phyloP scores from a whole-genome alignment of 257 asterid genomes.

The Penstemon barbatus region DNA sequence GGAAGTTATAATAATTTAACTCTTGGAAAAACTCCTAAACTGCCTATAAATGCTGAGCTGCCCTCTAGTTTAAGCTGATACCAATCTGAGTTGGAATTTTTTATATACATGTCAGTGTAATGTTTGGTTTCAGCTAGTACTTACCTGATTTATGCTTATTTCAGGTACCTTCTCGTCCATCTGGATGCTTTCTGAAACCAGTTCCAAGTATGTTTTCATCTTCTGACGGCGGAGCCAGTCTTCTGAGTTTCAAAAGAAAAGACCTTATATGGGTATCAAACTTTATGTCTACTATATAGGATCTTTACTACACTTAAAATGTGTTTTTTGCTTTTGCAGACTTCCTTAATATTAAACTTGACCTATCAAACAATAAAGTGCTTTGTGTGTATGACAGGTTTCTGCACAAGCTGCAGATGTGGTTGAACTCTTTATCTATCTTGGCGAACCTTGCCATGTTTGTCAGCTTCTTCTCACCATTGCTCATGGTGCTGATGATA shows the following conservation, averaged over 20 bases:
- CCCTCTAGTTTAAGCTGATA: conserved; percentile 24
- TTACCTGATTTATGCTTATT: conserved; percentile 34
- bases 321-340: conserved; percentile 18
- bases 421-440: conserved; percentile 90
- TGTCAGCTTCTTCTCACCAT: conserved; percentile 89
- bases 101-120: conserved; percentile 15
- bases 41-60: conserved; percentile 12
- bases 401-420: conserved; percentile 91
- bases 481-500: conserved; percentile 97
- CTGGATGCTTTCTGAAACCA: conserved; percentile 90
- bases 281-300: conserved; percentile 25
- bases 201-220: conserved; percentile 80
- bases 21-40: conserved; percentile 11
- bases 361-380: conserved; percentile 17
- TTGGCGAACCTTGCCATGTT: conserved; percentile 95
- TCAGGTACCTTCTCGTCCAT: conserved; percentile 92
- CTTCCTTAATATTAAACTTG: conserved; percentile 9
- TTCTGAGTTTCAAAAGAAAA: conserved; percentile 82
- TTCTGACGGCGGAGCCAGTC: conserved; percentile 90
- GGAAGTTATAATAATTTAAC: conserved; percentile 7
- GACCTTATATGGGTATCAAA: conserved; percentile 81
- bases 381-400: conserved; percentile 52
- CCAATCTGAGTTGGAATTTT: conserved; percentile 16
- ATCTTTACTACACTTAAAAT: conserved; percentile 14
- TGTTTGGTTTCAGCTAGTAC: conserved; percentile 23